phyloP scores from a whole-genome alignment of 345 rosid species.

The Sonneratia caseolaris region DNA sequence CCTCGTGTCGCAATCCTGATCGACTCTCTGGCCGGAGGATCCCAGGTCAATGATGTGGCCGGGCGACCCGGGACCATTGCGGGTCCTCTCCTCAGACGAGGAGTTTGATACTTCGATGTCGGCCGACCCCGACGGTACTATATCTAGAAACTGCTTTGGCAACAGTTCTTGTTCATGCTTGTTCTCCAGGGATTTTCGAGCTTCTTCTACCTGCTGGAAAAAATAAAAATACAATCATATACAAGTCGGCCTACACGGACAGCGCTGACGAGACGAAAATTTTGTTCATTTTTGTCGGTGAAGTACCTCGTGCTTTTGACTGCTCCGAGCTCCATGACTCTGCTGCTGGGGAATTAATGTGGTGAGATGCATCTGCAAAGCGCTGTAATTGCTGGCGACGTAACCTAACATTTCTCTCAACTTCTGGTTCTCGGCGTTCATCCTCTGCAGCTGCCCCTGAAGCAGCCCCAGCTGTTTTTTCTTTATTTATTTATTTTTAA shows the following conservation, averaged over 20 bases:
- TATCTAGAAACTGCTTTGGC: conserved; percentile 61
- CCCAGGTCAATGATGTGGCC: conserved; percentile 21
- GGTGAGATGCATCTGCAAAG: conserved; percentile 62
- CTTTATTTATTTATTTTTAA: no score
- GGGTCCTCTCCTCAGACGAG: conserved; percentile 60
- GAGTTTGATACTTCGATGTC: conserved; percentile 42
- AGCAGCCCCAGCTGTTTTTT: conserved; percentile 36
- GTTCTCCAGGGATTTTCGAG: conserved; percentile 18
- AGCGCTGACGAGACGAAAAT: not conserved
- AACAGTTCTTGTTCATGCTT: conserved; percentile 22
- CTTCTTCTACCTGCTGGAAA: conserved; percentile 34
- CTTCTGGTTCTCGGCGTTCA: conserved; percentile 64
- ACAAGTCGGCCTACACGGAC: no score
- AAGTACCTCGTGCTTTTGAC: conserved; percentile 29
- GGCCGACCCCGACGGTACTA: conserved; percentile 26
- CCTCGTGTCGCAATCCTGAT: conserved; percentile 29
- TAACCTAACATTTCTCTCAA: conserved; percentile 70
- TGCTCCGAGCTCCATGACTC: conserved; percentile 16
- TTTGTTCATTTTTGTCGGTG: not conserved
- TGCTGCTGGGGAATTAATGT: conserved; percentile 42
- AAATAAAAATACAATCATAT: not conserved
- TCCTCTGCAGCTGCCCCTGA: conserved; percentile 53
- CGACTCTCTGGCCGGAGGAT: conserved; percentile 15
- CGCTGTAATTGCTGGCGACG: conserved; percentile 51
- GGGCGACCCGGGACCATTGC: conserved; percentile 29